Evolutionary conservation across 495 filamentous ascomycete species (phyloP).

Genomic region (Emericellopsis terricola): DNA sequence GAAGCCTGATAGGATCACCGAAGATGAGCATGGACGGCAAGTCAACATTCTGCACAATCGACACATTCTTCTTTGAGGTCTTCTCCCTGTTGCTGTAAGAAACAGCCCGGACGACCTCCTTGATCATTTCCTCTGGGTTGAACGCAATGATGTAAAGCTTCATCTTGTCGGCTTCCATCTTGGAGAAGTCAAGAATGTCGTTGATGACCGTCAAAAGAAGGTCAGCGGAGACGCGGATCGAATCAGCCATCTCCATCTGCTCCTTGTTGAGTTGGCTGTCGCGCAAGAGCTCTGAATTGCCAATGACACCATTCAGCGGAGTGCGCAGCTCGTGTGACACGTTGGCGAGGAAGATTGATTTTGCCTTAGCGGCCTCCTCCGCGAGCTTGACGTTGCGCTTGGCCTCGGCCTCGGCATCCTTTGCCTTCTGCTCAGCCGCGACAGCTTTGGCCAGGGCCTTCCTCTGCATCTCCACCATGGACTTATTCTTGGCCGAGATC

Average conservation of each 20-base stretch:
- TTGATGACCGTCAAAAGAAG: constrained; percentile 87
- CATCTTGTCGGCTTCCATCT: constrained; percentile 92
- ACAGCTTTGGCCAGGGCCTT: constrained; percentile 61
- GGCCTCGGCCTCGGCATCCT: constrained; percentile 63
- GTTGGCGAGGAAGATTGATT: constrained; percentile 84
- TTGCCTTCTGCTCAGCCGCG: constrained; percentile 67
- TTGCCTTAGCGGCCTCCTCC: constrained; percentile 80
- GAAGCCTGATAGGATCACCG: constrained; percentile 76
- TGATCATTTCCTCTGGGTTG: constrained; percentile 70
- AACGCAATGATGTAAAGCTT: constrained; percentile 75
- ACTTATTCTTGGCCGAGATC: constrained; percentile 61
- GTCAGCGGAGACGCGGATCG: constrained; percentile 77
- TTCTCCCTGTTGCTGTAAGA: constrained; percentile 71
- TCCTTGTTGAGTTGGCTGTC: constrained; percentile 59
- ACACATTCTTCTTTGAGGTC: constrained; percentile 36
- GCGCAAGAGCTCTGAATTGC: constrained; percentile 73
- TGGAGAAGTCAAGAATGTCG: constrained; percentile 85
- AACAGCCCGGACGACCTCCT: constrained; percentile 70
- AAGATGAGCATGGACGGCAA: constrained; percentile 64
- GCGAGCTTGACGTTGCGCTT: constrained; percentile 76
- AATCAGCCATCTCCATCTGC: constrained; percentile 82
- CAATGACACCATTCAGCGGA: constrained; percentile 78
- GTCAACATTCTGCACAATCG: constrained; percentile 55
- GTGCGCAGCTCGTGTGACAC: constrained; percentile 78
- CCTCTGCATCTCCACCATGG: constrained; percentile 80